phyloP scores from a whole-genome alignment of 768 basidiomycete genomes.

The Suillus bovinus region DNA sequence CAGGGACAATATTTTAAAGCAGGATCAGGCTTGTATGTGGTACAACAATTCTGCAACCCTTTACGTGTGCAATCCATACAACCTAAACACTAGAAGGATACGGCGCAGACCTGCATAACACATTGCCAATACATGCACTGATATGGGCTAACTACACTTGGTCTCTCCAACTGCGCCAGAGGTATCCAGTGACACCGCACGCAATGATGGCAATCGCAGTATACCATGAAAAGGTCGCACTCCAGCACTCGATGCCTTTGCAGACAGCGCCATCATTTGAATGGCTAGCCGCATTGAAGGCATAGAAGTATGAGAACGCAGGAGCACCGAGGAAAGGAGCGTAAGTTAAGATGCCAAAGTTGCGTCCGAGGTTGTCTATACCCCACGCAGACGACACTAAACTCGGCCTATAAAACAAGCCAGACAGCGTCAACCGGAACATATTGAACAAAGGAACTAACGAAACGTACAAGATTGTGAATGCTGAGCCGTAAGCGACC shows the following conservation, averaged over 20 bases:
- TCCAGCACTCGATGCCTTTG: slow-evolving; percentile 63
- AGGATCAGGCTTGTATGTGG: too few relatives aligned
- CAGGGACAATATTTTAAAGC: too few relatives aligned
- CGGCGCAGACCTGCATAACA: background rate
- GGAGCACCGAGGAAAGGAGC: slow-evolving; percentile 77
- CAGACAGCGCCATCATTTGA: slow-evolving; percentile 49
- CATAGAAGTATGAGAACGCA: slow-evolving; percentile 78
- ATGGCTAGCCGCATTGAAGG: slow-evolving; percentile 59
- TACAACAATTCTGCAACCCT: too few relatives aligned
- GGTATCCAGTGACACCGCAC: slow-evolving; percentile 41
- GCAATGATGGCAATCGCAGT: slow-evolving; percentile 45
- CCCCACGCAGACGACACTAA: slow-evolving; percentile 77
- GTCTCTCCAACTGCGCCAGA: slow-evolving; percentile 69
- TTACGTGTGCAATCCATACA: background rate
- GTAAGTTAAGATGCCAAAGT: slow-evolving; percentile 74
- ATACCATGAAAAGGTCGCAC: slow-evolving; percentile 59
- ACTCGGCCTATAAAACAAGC: slow-evolving; percentile 52
- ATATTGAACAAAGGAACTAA: background rate
- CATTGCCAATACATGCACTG: background rate
- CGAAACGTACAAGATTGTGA: slow-evolving; percentile 65
- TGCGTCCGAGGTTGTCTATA: slow-evolving; percentile 64
- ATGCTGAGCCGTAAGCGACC: slow-evolving; percentile 65
- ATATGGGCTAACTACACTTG: slow-evolving; percentile 43
- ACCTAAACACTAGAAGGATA: background rate
- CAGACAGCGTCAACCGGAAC: slow-evolving; percentile 3